Conservation (phyloP, 768 basidiomycete genomes). For the Macrolepiota albuminosa region DNA sequence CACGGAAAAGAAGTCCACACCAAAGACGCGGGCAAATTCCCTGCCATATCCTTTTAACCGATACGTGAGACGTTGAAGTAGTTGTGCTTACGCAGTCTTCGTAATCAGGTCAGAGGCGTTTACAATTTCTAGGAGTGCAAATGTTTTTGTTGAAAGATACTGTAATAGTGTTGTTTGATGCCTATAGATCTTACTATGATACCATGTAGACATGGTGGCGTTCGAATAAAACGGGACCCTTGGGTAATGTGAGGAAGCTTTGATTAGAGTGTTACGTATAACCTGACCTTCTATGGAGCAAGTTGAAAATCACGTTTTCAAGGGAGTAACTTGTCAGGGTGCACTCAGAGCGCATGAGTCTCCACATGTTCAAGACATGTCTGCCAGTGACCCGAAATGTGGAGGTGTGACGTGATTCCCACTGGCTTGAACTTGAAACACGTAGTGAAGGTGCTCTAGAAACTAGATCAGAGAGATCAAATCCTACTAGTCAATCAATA, state of each 20-base stretch:
- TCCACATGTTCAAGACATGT: conserved; percentile 91
- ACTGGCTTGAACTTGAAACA: conserved; percentile 47
- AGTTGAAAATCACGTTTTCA: conserved; percentile 83
- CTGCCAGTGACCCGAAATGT: conserved; percentile 83
- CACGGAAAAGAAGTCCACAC: conserved; percentile 95
- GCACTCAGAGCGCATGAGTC: conserved; percentile 84
- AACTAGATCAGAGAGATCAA: conserved; percentile 69
- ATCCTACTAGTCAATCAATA: conserved; percentile 38
- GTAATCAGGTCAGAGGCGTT: conserved; percentile 79
- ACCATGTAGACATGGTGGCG: conserved; percentile 64
- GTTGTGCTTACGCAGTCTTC: conserved; percentile 73
- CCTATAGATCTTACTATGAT: conserved; percentile 49
- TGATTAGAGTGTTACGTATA: background rate
- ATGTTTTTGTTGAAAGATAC: conserved; percentile 62
- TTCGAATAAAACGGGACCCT: conserved; percentile 77
- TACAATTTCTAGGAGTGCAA: conserved; percentile 72
- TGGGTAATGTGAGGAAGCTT: conserved; percentile 4
- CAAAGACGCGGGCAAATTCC: conserved; percentile 96
- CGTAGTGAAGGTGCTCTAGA: conserved; percentile 63
- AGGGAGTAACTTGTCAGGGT: conserved; percentile 77
- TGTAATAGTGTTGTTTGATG: conserved; percentile 52
- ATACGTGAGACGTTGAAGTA: background rate
- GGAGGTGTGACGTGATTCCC: conserved; percentile 70
- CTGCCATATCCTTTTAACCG: conserved; percentile 34
- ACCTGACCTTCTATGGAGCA: conserved; percentile 70